Percentiles rank a stretch among this genome's conserved stretches.
phyloP scores from a whole-genome alignment of 2,329 filamentous ascomycete genomes.

The Fusarium neocosmosporiellum region DNA sequence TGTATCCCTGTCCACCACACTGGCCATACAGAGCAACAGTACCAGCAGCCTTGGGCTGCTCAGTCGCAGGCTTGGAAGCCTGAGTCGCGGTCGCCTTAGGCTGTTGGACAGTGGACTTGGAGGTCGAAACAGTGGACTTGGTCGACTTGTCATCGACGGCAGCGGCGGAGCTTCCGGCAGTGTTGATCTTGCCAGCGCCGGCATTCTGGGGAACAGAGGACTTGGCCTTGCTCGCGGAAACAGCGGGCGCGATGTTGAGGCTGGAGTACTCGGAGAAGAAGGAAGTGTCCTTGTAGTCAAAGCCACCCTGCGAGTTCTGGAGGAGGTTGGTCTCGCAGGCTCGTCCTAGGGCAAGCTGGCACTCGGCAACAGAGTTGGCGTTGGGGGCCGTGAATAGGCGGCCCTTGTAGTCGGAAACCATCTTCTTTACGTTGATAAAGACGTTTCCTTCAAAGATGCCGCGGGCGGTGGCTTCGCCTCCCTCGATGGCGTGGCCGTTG shows the following conservation, averaged over 20 bases:
- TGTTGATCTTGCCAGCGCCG: background rate
- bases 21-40: slow-evolving; percentile 1
- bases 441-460: slow-evolving; percentile 64
- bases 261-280: slow-evolving; percentile 17
- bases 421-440: slow-evolving; percentile 62
- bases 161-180: background rate
- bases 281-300: slow-evolving; percentile 8
- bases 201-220: slow-evolving; percentile 1
- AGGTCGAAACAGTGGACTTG: background rate
- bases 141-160: background rate
- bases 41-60: background rate
- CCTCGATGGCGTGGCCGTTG: slow-evolving; percentile 65
- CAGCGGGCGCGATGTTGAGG: slow-evolving; percentile 1
- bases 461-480: slow-evolving; percentile 51
- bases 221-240: slow-evolving; percentile 6
- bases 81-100: background rate
- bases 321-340: slow-evolving; percentile 59
- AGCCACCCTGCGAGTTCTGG: background rate
- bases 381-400: slow-evolving; percentile 46
- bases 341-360: slow-evolving; percentile 58
- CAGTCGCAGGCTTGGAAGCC: background rate
- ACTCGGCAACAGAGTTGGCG: slow-evolving; percentile 51
- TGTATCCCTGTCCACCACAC: slow-evolving; percentile 6
- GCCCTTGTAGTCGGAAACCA: slow-evolving; percentile 49
- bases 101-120: background rate